phyloP scores from a whole-genome alignment of 2,329 filamentous ascomycete genomes.

The Cercospora citrullina region DNA sequence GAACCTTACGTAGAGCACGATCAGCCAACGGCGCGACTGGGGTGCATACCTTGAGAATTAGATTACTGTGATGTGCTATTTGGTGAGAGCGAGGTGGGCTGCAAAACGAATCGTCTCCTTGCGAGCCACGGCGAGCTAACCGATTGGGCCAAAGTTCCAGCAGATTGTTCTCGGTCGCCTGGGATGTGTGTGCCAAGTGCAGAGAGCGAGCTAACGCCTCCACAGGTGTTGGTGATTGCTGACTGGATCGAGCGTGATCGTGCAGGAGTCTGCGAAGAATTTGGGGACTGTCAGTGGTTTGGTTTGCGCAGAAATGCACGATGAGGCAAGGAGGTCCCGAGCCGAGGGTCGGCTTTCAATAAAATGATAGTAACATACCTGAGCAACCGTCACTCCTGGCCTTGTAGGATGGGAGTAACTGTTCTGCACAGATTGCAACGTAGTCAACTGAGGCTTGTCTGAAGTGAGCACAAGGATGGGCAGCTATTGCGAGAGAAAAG shows the following conservation, averaged over 20 bases:
- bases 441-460: neutral
- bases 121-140: slow-evolving; percentile 47
- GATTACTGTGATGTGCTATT: slow-evolving; percentile 45
- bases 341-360: slow-evolving; percentile 20
- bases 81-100: slow-evolving; percentile 26
- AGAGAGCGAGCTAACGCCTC: slow-evolving; percentile 59
- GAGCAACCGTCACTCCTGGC: slow-evolving; percentile 11
- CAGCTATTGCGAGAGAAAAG: slow-evolving; percentile 2
- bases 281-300: slow-evolving; percentile 45
- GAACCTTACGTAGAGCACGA: slow-evolving; percentile 13
- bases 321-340: slow-evolving; percentile 38
- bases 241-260: slow-evolving; percentile 32
- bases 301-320: slow-evolving; percentile 35
- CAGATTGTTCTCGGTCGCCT: slow-evolving; percentile 35
- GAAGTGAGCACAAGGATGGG: neutral
- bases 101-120: slow-evolving; percentile 36
- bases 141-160: slow-evolving; percentile 41
- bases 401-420: neutral
- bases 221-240: slow-evolving; percentile 40
- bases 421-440: neutral
- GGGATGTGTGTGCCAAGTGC: slow-evolving; percentile 36
- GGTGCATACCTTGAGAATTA: slow-evolving; percentile 52
- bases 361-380: slow-evolving; percentile 26
- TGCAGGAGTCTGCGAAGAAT: slow-evolving; percentile 41
- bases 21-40: slow-evolving; percentile 9